Evolutionary conservation across 2,329 filamentous ascomycete genomes (phyloP), one percentile per base, ranked within the genome.

Genomic region (Hypomyces perniciosus): DNA sequence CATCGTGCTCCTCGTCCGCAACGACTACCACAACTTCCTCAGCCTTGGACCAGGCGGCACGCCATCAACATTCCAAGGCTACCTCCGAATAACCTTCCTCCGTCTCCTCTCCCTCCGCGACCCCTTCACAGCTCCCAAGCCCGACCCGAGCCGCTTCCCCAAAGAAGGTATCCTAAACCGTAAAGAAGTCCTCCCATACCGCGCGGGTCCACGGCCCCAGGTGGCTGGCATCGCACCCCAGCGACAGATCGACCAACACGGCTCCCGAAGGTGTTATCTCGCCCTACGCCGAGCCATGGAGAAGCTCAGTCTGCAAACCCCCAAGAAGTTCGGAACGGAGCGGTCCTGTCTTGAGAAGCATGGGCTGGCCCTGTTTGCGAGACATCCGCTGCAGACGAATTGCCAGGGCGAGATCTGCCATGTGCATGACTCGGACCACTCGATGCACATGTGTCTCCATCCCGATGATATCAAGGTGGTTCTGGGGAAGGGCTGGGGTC

Each of bases 391-490:
- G 55, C 85, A 85, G 62, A 78, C 80, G 30, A 88, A 83, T 8
- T 89, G 85, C 59, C 80, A 85, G 58, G 88, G 88, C n/a, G 90
- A 95, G 68, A 79, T 95, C 40, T 86, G 82, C 60, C 90, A 95
- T 65, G 81, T 89, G 8, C 90, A 95, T 67, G 80, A 84, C 44
- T 83, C 78, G 27, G 89, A 93, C 57, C 80, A 85, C 54, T 86
- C 83, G 4, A 74, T 93, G 77, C 90, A 95, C 67, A 74, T 93
- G 70, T 88, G 83, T 44, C 75, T 95, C 47, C 88, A 93, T 62
- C 88, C 88, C 0, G 79, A 85, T 39, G 90, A 95, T 63, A 87
- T 86, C 46, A 80, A 76, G 59, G 73, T 85, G 46, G 78, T 93
- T 13, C 70, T 95, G 27, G 78, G 84, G 57, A 83, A 81, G 55